phyloP scores from a whole-genome alignment of 257 asterid species.

The Forsythia suspensa region DNA sequence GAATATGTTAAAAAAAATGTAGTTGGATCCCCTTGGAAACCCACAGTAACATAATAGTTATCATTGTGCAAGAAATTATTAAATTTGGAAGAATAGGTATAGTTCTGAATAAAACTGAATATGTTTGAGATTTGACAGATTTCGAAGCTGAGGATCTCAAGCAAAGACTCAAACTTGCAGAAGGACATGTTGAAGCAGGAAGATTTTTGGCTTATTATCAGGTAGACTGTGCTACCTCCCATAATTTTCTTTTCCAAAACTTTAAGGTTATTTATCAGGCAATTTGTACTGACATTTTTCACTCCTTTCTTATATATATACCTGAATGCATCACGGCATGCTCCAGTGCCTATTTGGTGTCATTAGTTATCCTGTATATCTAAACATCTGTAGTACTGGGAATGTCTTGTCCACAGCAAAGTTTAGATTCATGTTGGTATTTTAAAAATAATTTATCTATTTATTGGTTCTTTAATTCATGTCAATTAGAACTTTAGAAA shows the following conservation, averaged over 20 bases:
- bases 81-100: constrained; percentile 1
- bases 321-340: constrained; percentile 10
- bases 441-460: neutral
- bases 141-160: constrained; percentile 53
- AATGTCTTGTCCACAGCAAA: neutral
- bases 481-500: neutral
- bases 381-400: neutral
- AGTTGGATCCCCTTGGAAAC: neutral
- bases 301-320: constrained; percentile 12
- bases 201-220: constrained; percentile 80
- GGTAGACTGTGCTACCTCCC: constrained; percentile 41
- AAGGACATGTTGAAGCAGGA: constrained; percentile 95
- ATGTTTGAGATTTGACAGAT: constrained; percentile 39
- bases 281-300: constrained; percentile 2
- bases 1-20: neutral
- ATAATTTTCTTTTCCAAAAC: neutral
- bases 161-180: constrained; percentile 69
- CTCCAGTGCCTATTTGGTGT: constrained; percentile 9
- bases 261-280: neutral
- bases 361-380: neutral
- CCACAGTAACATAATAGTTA: neutral
- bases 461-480: neutral
- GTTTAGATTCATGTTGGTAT: neutral
- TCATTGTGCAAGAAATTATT: neutral
- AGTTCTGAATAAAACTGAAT: constrained; percentile 29